Evolutionary conservation across 345 rosid species (phyloP), one percentile per base, ranked within the genome.

Genomic region (Murraya koenigii): DNA sequence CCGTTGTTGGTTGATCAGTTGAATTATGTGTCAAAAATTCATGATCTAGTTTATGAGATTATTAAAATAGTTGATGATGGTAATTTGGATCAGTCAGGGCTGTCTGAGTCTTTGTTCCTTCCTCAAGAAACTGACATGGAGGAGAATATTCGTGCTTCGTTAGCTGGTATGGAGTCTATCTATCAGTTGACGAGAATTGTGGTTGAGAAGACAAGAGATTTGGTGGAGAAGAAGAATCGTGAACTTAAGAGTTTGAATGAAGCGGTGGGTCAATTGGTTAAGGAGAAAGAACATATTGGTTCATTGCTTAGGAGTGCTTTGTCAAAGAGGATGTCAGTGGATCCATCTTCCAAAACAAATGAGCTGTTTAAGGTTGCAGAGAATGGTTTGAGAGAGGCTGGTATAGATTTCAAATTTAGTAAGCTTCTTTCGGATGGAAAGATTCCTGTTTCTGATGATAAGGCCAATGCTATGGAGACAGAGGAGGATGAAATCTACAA

Each of bases 111-210:
- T 59, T 73, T 94, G 87, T 94, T 93, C 82, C 89, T 97, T 63
- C 93, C 99, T 10, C 94, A 87, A 80, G 93, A 90, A 81, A 94
- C 90, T 0, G 97, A 90, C 30, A 72, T 88, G 79, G 98, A 88
- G 85, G 99, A 93, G 86, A 94, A 90, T 72, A 79, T 94, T 30
- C 93, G 95, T 56, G 98, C 98, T 71, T 91, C 92, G 33, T 82
- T 93, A 79, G 98, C 98, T 1, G 99, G 98, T 77, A 88, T 89
- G 98, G 98, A 94, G 71, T 97, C 98, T 58, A 87, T 94, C 66
- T 80, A 85, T 17, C 93, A 93, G 82, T 80, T 97, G 67, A 81
- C 87, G n/a, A 84, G 84, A 81, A 86, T 91, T 67, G 87, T 92
- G 76, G 81, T 83, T 79, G 88, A 78, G 81, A 97, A 93, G 82